phyloP scores from a whole-genome alignment of 768 basidiomycete genomes.

The Boletus tylopilopsis region DNA sequence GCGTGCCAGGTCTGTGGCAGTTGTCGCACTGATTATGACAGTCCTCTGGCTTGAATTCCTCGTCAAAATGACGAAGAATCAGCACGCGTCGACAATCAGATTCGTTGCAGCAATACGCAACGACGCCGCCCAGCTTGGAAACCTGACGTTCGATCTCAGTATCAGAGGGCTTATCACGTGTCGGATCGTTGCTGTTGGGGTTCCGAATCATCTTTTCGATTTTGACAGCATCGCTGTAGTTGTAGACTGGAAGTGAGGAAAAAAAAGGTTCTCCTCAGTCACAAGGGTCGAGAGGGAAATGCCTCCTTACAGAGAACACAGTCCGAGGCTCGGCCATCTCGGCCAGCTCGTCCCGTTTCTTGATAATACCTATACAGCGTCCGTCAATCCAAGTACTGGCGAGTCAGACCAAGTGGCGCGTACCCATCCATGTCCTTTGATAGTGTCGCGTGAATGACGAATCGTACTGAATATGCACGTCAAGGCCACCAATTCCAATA shows the following conservation, averaged over 20 bases:
- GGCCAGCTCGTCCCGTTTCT: constrained; percentile 95
- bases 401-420: constrained; percentile 15
- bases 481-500: background rate
- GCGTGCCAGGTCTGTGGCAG: constrained; percentile 53
- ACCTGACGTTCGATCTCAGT: constrained; percentile 67
- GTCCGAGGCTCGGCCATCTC: constrained; percentile 79
- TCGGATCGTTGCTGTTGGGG: constrained; percentile 37
- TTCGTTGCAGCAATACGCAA: constrained; percentile 76
- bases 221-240: constrained; percentile 51
- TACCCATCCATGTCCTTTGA: constrained; percentile 85
- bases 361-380: constrained; percentile 72
- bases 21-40: constrained; percentile 83
- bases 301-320: constrained; percentile 77
- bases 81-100: constrained; percentile 85
- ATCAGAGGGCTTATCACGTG: constrained; percentile 26
- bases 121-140: constrained; percentile 61
- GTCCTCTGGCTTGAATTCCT: constrained; percentile 62
- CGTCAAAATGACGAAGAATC: constrained; percentile 85
- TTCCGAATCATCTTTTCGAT: constrained; percentile 61
- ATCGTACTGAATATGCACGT: constrained; percentile 60
- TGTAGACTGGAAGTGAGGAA: constrained; percentile 50
- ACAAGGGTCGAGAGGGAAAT: background rate
- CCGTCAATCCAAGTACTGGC: background rate
- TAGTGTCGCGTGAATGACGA: constrained; percentile 84
- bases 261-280: background rate